Percentiles rank a stretch among this genome's conserved stretches.
Evolutionary conservation across 441 rosid species (phyloP).

Genomic region (Pelargonium australe): DNA sequence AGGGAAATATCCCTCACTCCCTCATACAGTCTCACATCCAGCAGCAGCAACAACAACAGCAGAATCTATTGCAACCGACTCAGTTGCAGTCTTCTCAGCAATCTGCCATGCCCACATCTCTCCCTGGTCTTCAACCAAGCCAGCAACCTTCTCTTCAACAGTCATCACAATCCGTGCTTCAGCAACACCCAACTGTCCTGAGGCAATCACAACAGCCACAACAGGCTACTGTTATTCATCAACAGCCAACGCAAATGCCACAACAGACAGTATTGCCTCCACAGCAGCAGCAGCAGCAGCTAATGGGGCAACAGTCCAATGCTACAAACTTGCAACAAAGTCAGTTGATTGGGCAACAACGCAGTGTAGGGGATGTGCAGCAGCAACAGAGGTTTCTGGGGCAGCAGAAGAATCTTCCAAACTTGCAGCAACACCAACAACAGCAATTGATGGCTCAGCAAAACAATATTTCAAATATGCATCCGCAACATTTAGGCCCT

Average conservation of each 20-base stretch:
- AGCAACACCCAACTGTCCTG: slow-evolving; percentile 56
- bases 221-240: slow-evolving; percentile 55
- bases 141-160: slow-evolving; percentile 68
- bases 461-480: slow-evolving; percentile 52
- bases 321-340: slow-evolving; percentile 50
- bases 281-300: slow-evolving; percentile 46
- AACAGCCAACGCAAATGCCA: slow-evolving; percentile 57
- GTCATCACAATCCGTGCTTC: slow-evolving; percentile 65
- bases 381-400: slow-evolving; percentile 58
- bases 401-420: slow-evolving; percentile 65
- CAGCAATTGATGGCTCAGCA: slow-evolving; percentile 78
- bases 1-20: slow-evolving; percentile 48
- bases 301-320: slow-evolving; percentile 57
- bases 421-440: slow-evolving; percentile 41
- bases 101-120: slow-evolving; percentile 48
- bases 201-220: slow-evolving; percentile 76
- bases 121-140: slow-evolving; percentile 60
- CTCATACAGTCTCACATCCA: slow-evolving; percentile 45
- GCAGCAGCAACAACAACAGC: slow-evolving; percentile 42
- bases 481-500: slow-evolving; percentile 61
- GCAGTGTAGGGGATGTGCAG: slow-evolving; percentile 66
- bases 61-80: slow-evolving; percentile 48
- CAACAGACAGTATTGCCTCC: slow-evolving; percentile 49
- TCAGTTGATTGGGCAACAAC: slow-evolving; percentile 63
- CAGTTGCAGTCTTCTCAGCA: slow-evolving; percentile 79